Base-by-base conservation (phyloP, 495 filamentous ascomycete genomes). In the Xylaria grammica region DNA sequence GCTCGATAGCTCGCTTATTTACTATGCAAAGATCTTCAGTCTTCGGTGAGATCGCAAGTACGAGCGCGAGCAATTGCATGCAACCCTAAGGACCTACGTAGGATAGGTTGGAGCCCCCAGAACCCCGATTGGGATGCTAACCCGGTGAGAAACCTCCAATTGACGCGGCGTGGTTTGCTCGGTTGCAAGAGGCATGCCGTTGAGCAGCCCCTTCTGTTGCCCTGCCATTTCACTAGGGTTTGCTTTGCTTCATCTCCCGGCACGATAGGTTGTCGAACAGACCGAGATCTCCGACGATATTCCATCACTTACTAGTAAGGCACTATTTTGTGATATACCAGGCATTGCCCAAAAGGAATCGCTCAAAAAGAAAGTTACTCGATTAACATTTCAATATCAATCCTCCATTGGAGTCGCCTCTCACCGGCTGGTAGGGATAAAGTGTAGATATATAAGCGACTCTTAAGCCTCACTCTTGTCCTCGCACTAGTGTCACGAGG, bases 351-450 rank as follows among this genome's bases (percentile, higher is more conserved):
- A 19, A n/a, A 10, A 36, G 8, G 22, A n/a, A 17, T 15, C 20
- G 32, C 48, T n/a, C 20, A 49, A 62, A 19, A 53, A 62, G 59
- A 46, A 62, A 42, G 36, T 29, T 27, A 24, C 24, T 62, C 1
- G 59, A 40, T 27, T 17, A 22, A 40, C 15, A 30, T 29, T 22
- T 20, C 8, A 42, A 30, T 22, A 19, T 40, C 24, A 22, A 22
- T 6, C 34, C 9, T 52, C n/a, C 49, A 62, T 62, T 44, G 59
- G 38, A 26, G 36, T 26, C n/a, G 9, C 15, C 59, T 10, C 30
- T 27, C 45, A 27, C 7, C 26, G 8, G 38, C 15, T 29, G 7
- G 34, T 22, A 17, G 24, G 26, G 19, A 19, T 24, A n/a, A 34
- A 15, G n/a, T 19, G 19, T 59, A 36, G 36, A n/a, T 20, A 40